A percentile compares a stretch with the other conserved stretches of the same genome.
Conservation (phyloP, 768 basidiomycete genomes). For the Kondoa malvinella region DNA sequence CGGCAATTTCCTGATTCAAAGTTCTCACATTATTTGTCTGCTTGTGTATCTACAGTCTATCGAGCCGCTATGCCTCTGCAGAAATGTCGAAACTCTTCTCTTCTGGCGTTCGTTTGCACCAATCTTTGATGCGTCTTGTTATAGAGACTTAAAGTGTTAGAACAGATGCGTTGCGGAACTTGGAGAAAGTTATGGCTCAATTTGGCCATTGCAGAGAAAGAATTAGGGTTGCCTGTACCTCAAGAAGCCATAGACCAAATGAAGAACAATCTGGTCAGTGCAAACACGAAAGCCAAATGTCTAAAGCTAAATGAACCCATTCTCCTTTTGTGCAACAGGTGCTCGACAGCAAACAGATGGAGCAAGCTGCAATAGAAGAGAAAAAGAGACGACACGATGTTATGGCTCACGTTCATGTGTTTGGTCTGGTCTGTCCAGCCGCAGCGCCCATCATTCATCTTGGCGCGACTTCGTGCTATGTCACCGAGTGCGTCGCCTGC, state of each 20-base stretch:
- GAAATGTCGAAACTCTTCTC: slow-evolving; percentile 98
- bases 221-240: slow-evolving; percentile 74
- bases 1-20: background rate
- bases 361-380: slow-evolving; percentile 78
- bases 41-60: slow-evolving; percentile 18
- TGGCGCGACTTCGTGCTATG: slow-evolving; percentile 96
- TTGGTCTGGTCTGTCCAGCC: slow-evolving; percentile 32
- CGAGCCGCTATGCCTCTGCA: slow-evolving; percentile 93
- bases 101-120: slow-evolving; percentile 59
- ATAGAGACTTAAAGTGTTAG: no score
- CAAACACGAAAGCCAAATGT: background rate
- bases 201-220: slow-evolving; percentile 88
- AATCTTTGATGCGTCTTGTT: no score
- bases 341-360: slow-evolving; percentile 75
- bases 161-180: slow-evolving; percentile 90
- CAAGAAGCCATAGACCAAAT: slow-evolving; percentile 88
- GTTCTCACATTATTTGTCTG: no score
- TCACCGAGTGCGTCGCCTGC: slow-evolving; percentile 74
- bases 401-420: slow-evolving; percentile 99
- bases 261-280: slow-evolving; percentile 67
- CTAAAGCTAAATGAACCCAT: background rate
- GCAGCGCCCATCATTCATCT: slow-evolving; percentile 38
- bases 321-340: slow-evolving; percentile 37
- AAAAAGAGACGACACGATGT: slow-evolving; percentile 97
- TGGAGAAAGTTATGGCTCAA: slow-evolving; percentile 94